phyloP scores from a whole-genome alignment of 2,329 filamentous ascomycete genomes.

The Neonectria hederae region DNA sequence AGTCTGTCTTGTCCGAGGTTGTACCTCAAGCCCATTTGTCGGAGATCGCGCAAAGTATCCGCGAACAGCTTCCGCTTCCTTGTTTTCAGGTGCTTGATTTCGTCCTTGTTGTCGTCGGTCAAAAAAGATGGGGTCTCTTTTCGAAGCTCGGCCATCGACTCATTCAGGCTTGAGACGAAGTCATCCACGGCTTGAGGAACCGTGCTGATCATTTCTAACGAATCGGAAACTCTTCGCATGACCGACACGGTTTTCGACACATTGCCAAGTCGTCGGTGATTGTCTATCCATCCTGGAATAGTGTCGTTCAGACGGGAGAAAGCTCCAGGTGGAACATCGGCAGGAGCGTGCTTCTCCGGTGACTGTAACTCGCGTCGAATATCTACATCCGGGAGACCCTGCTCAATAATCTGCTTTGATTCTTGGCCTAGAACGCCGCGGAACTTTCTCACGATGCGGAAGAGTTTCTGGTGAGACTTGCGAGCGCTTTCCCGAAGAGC shows the following conservation, averaged over 20 bases:
- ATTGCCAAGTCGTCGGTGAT: conserved; percentile 76
- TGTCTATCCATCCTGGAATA: conserved; percentile 51
- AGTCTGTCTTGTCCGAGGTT: conserved; percentile 82
- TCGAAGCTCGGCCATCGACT: conserved; percentile 76
- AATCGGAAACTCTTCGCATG: conserved; percentile 72
- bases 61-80: conserved; percentile 91
- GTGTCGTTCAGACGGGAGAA: conserved; percentile 35
- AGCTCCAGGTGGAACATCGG: conserved; percentile 25
- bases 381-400: conserved; percentile 66
- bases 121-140: conserved; percentile 84
- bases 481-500: conserved; percentile 89
- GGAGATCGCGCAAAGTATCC: conserved; percentile 83
- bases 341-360: conserved; percentile 2
- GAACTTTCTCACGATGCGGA: conserved; percentile 91
- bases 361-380: conserved; percentile 24
- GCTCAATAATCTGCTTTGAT: conserved; percentile 70
- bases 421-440: conserved; percentile 80
- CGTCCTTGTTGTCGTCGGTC: conserved; percentile 85
- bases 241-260: conserved; percentile 74
- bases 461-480: conserved; percentile 90
- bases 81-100: conserved; percentile 88
- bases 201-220: conserved; percentile 62
- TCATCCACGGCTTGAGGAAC: conserved; percentile 68
- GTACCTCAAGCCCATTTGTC: conserved; percentile 88
- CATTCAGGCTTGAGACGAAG: conserved; percentile 75